Base-by-base conservation (phyloP, 2,329 filamentous ascomycete species). In the Fusarium acutatum region DNA sequence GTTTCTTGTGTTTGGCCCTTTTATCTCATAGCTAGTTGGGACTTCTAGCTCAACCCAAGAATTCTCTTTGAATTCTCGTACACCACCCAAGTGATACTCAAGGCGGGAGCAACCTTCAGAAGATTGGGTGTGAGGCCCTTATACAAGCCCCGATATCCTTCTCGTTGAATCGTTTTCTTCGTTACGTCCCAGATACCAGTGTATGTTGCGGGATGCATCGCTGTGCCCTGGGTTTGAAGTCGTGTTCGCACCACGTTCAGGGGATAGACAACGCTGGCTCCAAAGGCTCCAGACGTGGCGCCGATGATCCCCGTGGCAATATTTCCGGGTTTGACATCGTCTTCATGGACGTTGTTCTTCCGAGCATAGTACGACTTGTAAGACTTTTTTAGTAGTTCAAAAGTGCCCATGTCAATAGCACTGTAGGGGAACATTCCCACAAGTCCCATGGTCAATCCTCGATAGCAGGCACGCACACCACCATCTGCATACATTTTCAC, bases 391-490 rank as follows among this genome's bases (percentile, higher is more conserved):
- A 98, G 88, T 68, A 96, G 91, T 83, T 99, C 96, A 79, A 98
- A 99, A 1, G 94, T 97, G 73, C 94, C 94, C 79, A 99, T 92
- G 80, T 99, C 96, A 79, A 99, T 97, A 56, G 96, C 96, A 46
- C 95, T 96, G 82, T 98, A 99, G 0, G 96, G 96, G 78, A 99
- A 99, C 91, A 98, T 98, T 80, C 96, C 96, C 57, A 98, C 85
- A 8, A 99, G 88, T 22, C 96, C 96, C 89, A 98, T 96, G 0
- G 95, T 95, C 38, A 99, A 88, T 44, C 96, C 96, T 60, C 96
- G 94, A 82, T 98, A 99, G 72, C 95, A 96, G 12, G 93, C 88
- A 37, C 89, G 86, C 34, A 95, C 75, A 28, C 94, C 94, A 66
- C 94, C 93, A 67, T 91, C 89, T 44, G 87, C 88, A 86, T 92